Base-by-base conservation (phyloP, 2,329 filamentous ascomycete genomes). In the Colletotrichum sp. region DNA sequence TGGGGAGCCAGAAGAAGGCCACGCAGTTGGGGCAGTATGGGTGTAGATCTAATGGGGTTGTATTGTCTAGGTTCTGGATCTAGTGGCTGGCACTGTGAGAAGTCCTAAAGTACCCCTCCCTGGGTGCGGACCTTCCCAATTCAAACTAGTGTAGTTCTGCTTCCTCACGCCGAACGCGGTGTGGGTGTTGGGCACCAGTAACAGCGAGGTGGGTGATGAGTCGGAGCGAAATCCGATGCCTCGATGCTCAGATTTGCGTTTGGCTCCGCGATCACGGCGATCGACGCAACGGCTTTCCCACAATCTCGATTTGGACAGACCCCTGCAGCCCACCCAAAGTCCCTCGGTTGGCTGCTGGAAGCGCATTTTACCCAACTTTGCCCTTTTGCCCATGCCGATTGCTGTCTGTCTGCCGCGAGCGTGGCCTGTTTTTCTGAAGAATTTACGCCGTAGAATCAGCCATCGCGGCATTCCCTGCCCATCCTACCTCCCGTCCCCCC, bases 211-310 rank as follows among this genome's bases (percentile, higher is more conserved):
- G 60, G 36, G n/a, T 67, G 21, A 61, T 72, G 72, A 66, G 67
- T 68, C 58, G 64, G 43, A 72, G 69, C 70, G 36, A 58, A 74
- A 76, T 76, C 58, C 74, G 74, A 76, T 76, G 57, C 70, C 70
- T 52, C n/a, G 43, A 52, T 52, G 43, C 43, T 65, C 74, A 76
- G 74, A 76, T 76, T 69, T 36, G 64, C 70, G 57, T 69, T 73
- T 65, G 34, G n/a, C 34, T 55, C 58, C 28, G 65, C 74, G 70
- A 74, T 75, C 74, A 73, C 70, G 61, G 58, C 70, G 74, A 76
- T 76, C 74, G 74, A 30, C 64, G 34, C 32, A 73, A 69, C 70
- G 58, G 70, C 64, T 69, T 75, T 74, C 30, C 57, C 24, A 61
- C 36, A 66, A 71, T 71, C 72, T 64, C 64, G 64, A 73, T 73